These are phyloP conservation scores for Backusella mclennaniae DNA, from an alignment of 192 early-diverging fungal genomes.

Conservation along the genomic window DNA sequence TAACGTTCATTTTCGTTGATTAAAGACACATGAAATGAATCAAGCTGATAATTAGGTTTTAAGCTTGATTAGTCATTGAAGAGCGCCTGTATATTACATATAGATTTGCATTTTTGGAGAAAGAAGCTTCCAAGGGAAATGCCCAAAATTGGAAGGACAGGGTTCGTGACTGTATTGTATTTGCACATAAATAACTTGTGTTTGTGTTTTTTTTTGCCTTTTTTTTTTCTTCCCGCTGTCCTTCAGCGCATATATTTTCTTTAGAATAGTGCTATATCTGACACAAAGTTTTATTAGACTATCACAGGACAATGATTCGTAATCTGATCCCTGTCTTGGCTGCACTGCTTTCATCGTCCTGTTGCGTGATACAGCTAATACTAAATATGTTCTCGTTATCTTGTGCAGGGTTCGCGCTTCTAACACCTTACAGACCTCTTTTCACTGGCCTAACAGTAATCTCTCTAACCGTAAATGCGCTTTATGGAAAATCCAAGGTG, in stretches of 20 bases:
- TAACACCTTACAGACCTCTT: conserved; percentile 46
- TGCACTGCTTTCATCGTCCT: conserved; percentile 46
- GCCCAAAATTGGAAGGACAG: neutral
- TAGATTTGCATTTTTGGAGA: neutral
- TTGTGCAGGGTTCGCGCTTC: conserved; percentile 55
- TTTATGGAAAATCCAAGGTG: conserved; percentile 22
- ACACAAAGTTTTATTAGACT: conserved; percentile 1
- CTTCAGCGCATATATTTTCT: neutral
- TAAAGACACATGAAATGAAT: neutral
- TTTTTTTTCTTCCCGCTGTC: neutral
- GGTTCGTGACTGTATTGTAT: neutral
- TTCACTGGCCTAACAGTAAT: conserved; percentile 34
- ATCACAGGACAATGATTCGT: conserved; percentile 6
- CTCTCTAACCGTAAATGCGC: conserved; percentile 25
- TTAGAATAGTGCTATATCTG: neutral
- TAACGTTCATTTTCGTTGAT: neutral
- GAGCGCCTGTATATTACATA: neutral
- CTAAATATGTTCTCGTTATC: conserved; percentile 53
- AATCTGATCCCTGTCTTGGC: conserved; percentile 17
- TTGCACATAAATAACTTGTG: neutral
- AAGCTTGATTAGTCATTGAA: neutral
- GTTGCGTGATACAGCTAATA: conserved; percentile 51
- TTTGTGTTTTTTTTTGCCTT: neutral
- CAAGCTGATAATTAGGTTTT: neutral
- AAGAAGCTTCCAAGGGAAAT: neutral